These are phyloP conservation scores for Heritiera fomes DNA, from an alignment of 345 rosid species.

Conservation along the genomic window DNA sequence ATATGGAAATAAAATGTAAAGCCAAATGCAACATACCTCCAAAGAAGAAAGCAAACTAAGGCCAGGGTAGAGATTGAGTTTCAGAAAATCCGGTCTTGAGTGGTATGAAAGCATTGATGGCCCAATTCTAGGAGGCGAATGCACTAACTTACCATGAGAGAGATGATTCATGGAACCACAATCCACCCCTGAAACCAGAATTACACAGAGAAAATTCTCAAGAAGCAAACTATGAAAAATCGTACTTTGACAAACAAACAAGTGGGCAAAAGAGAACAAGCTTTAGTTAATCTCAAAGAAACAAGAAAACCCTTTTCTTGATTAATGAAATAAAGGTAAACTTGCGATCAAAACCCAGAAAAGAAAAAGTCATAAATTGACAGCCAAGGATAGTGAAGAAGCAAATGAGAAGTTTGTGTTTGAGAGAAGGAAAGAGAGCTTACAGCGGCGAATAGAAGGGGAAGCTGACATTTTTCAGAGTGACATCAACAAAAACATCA, in stretches of 20 bases:
- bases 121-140: slow-evolving; percentile 25
- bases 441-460: slow-evolving; percentile 17
- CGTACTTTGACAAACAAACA: background rate
- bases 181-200: slow-evolving; percentile 21
- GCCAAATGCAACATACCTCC: slow-evolving; percentile 36
- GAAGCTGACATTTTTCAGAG: slow-evolving; percentile 15
- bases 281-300: background rate
- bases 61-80: slow-evolving; percentile 28
- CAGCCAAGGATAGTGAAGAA: background rate
- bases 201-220: background rate
- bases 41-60: slow-evolving; percentile 46
- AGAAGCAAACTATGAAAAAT: background rate
- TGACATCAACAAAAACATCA: background rate
- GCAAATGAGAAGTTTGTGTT: background rate
- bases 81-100: slow-evolving; percentile 28
- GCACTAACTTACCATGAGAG: slow-evolving; percentile 23
- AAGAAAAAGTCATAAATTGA: background rate
- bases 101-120: slow-evolving; percentile 31
- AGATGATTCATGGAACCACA: slow-evolving; percentile 1
- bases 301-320: background rate
- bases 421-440: background rate
- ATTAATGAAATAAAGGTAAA: background rate
- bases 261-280: background rate
- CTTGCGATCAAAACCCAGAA: background rate
- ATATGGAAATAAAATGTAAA: background rate